phyloP scores from a whole-genome alignment of 768 basidiomycete genomes.

The Lactarius pseudohatsudake region DNA sequence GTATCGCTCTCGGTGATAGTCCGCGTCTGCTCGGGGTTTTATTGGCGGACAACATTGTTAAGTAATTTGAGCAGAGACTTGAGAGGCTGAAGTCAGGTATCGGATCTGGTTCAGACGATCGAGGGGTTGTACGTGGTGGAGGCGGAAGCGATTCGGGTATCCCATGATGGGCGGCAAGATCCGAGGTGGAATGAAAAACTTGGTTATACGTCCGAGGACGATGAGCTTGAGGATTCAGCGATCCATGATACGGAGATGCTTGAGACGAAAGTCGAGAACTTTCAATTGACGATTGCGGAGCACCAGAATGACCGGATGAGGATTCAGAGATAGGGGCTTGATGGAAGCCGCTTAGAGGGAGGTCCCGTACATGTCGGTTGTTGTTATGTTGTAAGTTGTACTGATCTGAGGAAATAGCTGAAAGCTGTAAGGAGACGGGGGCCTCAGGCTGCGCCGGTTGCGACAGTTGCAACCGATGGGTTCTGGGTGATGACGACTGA shows the following conservation, averaged over 20 bases:
- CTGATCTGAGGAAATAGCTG: constrained; percentile 53
- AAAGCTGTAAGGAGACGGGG: constrained; percentile 36
- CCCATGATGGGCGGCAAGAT: constrained; percentile 76
- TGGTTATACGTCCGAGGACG: constrained; percentile 67
- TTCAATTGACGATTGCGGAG: constrained; percentile 45
- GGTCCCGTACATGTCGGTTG: constrained; percentile 49
- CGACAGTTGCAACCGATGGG: constrained; percentile 51
- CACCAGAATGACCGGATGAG: constrained; percentile 44
- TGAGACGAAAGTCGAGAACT: constrained; percentile 54
- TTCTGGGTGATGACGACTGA: constrained; percentile 46
- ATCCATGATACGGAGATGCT: constrained; percentile 51
- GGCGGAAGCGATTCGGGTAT: constrained; percentile 71
- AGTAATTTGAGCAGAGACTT: constrained; percentile 58
- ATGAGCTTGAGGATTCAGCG: constrained; percentile 51
- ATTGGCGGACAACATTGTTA: constrained; percentile 63
- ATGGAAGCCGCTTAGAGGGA: constrained; percentile 47
- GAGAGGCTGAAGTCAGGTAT: constrained; percentile 46
- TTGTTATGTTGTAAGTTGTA: constrained; percentile 35
- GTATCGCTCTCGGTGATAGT: constrained; percentile 32
- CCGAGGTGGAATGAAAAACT: constrained; percentile 64
- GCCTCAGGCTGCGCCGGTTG: constrained; percentile 41
- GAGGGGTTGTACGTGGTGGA: constrained; percentile 59
- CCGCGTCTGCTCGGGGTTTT: constrained; percentile 40
- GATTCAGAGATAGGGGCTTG: constrained; percentile 33
- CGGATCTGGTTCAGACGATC: constrained; percentile 37